Evolutionary conservation across 1,284 basidiomycete species (phyloP).

Genomic region (Chalciporus sp.): DNA sequence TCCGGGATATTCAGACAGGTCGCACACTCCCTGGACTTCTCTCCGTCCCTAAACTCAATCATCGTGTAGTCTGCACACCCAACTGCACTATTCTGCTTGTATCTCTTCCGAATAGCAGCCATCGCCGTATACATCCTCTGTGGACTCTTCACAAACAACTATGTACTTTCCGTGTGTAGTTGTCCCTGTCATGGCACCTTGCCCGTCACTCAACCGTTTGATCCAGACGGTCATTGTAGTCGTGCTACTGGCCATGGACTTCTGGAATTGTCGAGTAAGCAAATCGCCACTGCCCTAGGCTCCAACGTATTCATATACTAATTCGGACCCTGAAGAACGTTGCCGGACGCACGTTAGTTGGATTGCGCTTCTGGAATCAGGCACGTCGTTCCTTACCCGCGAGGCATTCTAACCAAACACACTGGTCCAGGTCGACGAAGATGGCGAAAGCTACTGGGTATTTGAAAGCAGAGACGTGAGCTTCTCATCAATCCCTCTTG

Average conservation of each 20-base stretch:
- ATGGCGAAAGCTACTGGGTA: conserved; percentile 95
- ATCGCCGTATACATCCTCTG: conserved; percentile 88
- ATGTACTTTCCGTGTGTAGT: conserved; percentile 79
- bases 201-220: conserved; percentile 2
- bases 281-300: neutral
- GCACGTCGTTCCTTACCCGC: conserved; percentile 38
- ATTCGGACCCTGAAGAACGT: conserved; percentile 66
- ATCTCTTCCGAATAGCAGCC: conserved; percentile 82
- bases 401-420: conserved; percentile 8
- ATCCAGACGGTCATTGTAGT: conserved; percentile 87
- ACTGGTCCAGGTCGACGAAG: conserved; percentile 76
- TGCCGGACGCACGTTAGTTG: conserved; percentile 87
- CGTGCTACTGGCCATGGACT: conserved; percentile 90
- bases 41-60: conserved; percentile 15
- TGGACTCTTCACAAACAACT: conserved; percentile 85
- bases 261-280: conserved; percentile 91
- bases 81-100: conserved; percentile 80
- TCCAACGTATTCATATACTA: neutral
- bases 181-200: neutral
- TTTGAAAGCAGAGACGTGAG: conserved; percentile 91
- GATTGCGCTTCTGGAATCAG: conserved; percentile 95
- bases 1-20: conserved; percentile 78
- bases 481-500: conserved; percentile 6
- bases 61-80: conserved; percentile 77
- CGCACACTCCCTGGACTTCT: conserved; percentile 7